Base-by-base conservation (phyloP, 1,284 basidiomycete genomes). In the Apiotrichum sp. region DNA sequence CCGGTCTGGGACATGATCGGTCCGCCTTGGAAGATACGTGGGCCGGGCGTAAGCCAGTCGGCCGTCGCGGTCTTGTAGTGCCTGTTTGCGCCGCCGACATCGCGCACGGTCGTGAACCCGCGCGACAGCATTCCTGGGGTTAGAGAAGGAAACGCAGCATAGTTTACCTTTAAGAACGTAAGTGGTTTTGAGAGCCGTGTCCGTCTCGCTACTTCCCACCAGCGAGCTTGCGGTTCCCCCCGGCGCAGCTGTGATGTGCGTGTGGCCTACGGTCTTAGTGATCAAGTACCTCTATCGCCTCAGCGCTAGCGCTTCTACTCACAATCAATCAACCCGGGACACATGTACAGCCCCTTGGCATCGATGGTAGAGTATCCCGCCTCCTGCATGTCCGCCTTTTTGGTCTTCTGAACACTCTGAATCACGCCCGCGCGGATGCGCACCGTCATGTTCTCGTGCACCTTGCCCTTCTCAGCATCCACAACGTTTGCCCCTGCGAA, bases 21-120 rank as follows among this genome's bases (percentile, higher is more conserved):
- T 9, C 46, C 46, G 34, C 46, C 46, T 33, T 62, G 61, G 38
- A 62, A 55, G 39, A 62, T 39, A 1, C 61, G 56, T 22, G 56
- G 58, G 8, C 59, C 58, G 10, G 61, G 61, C 0, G 56, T 65
- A 3, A 65, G 54, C 58, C 63, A 61, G 40, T 62, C 56, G n/a
- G 54, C 55, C 33, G 59, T 50, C 6, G 63, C 63, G 35, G 57
- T 16, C 34, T 56, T 55, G 39, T 62, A 59, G 44, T 48, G 52
- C 35, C 53, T 52, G 13, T 38, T 56, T 11, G 61, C 63, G 8
- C 63, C 63, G 35, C 63, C 63, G 47, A 56, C 39, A 3, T 81
- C 80, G 16, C 80, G 73, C 11, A 80, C 78, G 3, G 79, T 79
- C 0, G 80, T 81, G 61, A 80, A 81, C 0, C 80, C 80, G n/a